Percentiles rank a stretch among this genome's conserved stretches.
phyloP scores from a whole-genome alignment of 345 rosid genomes.

The thale cress (Arabidopsis thaliana) region DNA sequence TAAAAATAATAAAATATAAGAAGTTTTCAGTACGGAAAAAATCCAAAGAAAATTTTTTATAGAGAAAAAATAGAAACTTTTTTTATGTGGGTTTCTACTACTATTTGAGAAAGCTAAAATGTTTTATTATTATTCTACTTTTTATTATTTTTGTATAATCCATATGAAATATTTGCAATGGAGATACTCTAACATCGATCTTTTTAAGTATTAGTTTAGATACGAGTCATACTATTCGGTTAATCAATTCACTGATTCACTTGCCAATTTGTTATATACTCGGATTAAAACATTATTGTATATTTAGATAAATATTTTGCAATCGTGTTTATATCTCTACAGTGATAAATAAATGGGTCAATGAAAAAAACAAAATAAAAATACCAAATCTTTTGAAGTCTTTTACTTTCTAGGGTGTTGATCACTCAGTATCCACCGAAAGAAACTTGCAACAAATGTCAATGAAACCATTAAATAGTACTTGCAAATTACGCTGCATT shows the following conservation, averaged over 20 bases:
- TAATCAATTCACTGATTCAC: background rate
- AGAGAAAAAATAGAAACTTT: too few species aligned
- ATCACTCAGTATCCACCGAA: background rate
- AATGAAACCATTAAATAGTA: slow-evolving; percentile 27
- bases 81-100: too few species aligned
- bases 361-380: background rate
- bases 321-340: background rate
- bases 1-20: too few species aligned
- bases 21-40: too few species aligned
- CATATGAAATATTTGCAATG: too few species aligned
- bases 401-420: background rate
- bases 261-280: background rate
- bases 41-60: too few species aligned
- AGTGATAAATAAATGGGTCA: background rate
- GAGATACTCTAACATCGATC: too few species aligned
- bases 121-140: too few species aligned
- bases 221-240: background rate
- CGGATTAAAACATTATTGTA: too few species aligned
- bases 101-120: too few species aligned
- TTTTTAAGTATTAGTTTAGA: background rate
- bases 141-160: too few species aligned
- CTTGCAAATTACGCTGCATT: slow-evolving; percentile 29
- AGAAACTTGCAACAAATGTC: slow-evolving; percentile 14
- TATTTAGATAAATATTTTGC: background rate
- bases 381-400: background rate